phyloP scores from a whole-genome alignment of 2,329 filamentous ascomycete genomes.

The Catunica adiposa region DNA sequence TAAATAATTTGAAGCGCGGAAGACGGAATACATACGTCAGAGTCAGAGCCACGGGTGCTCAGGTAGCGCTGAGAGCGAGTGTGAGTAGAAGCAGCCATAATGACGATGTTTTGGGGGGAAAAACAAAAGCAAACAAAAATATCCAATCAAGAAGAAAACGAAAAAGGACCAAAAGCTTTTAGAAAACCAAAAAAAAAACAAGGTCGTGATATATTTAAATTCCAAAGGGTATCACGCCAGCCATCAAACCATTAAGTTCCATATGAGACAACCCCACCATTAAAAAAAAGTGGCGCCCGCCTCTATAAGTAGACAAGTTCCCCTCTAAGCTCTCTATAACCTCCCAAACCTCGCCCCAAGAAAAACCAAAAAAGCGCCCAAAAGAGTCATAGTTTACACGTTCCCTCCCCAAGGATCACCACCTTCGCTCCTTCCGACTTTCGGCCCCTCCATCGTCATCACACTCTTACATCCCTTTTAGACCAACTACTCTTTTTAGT shows the following conservation, averaged over 20 bases:
- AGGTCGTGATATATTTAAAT: neutral
- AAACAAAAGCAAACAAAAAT: constrained; percentile 1
- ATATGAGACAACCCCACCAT: neutral
- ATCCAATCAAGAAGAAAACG: neutral
- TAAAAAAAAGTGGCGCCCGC: neutral
- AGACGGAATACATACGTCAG: constrained; percentile 24
- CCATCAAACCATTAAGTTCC: no score
- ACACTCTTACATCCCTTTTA: neutral
- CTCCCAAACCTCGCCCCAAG: neutral
- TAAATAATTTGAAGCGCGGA: neutral
- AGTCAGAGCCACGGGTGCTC: constrained; percentile 34
- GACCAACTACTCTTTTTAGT: neutral
- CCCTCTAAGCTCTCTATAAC: neutral
- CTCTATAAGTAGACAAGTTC: neutral
- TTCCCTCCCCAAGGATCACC: neutral
- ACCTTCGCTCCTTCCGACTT: constrained; percentile 8
- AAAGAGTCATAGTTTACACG: constrained; percentile 4
- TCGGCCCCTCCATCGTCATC: constrained; percentile 4
- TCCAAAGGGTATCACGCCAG: neutral
- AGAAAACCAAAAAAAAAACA: no score
- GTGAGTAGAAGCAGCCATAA: constrained; percentile 29
- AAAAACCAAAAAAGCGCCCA: neutral
- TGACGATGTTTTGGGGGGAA: constrained; percentile 19
- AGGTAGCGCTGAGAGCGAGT: constrained; percentile 33
- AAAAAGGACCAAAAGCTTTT: neutral